Evolutionary conservation across 1,139 yeast species (phyloP), one percentile per base, ranked within the genome.

Genomic region (Pichia inconspicua): DNA sequence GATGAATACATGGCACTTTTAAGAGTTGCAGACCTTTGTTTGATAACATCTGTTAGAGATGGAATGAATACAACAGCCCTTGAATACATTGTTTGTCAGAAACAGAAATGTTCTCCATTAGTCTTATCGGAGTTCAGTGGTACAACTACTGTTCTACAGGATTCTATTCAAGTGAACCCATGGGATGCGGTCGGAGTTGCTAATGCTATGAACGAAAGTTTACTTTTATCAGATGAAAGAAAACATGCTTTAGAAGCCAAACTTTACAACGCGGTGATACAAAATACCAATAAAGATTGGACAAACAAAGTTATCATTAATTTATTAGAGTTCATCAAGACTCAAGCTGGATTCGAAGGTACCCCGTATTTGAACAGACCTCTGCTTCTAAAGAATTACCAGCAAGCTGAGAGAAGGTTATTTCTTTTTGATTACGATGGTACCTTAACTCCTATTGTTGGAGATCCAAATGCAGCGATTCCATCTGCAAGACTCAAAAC

Each of bases 381-480:
- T 2, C 64, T 75, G 19, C 66, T 84, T 49, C 69, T 86, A 55
- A 71, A 74, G 32, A 75, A 77, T 48, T 92, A 87, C 65, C 65
- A 74, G 43, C 59, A 67, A 19, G 79, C 97, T 1, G 55, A 76
- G 30, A 75, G 85, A 59, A 76, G 98, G 53, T 69, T 92, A 52
- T 89, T 92, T 59, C 67, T 92, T 58, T 90, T 94, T 68, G 99
- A 92, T 67, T 92, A 92, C 63, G 99, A 92, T 65, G 99, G 99
- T 30, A 92, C 99, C 0, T 73, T 92, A 58, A 87, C 97, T 0
- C 97, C 97, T 9, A 92, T 92, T 62, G 97, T 92, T 5, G 77
- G 81, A 40, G 97, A 92, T 58, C 99, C 99, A 1, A 89, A 94
- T n/a, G 97, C 98, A 0, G 98, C 98, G 1, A 85, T 92, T 44